phyloP scores from a whole-genome alignment of 2,329 filamentous ascomycete genomes.

The Penicillium brevicompactum region DNA sequence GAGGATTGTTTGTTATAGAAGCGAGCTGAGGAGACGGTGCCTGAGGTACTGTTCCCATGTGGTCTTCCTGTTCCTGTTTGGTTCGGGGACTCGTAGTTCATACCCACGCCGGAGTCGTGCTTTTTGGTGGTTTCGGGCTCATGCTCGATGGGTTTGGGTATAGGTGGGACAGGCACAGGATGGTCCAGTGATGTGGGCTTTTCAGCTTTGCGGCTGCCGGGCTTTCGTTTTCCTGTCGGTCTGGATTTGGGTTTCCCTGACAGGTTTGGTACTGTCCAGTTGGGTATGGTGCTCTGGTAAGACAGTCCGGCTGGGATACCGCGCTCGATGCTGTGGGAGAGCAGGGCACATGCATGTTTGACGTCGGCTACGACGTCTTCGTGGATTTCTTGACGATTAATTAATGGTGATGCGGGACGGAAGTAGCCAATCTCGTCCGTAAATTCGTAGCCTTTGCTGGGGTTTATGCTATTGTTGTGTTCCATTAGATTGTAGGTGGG shows the following conservation, averaged over 20 bases:
- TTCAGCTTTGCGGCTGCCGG: neutral
- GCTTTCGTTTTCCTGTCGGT: neutral
- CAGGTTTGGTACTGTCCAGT: neutral
- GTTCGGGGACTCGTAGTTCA: slow-evolving; percentile 1
- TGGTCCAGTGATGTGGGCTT: slow-evolving; percentile 4
- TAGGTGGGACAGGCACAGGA: slow-evolving; percentile 5
- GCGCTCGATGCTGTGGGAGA: slow-evolving; percentile 33
- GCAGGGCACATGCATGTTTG: slow-evolving; percentile 37
- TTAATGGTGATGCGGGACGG: slow-evolving; percentile 34
- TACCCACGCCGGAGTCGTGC: slow-evolving; percentile 18
- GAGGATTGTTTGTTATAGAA: slow-evolving; percentile 19
- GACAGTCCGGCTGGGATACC: slow-evolving; percentile 21
- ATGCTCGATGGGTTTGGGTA: slow-evolving; percentile 2
- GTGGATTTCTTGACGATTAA: slow-evolving; percentile 37
- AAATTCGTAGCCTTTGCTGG: slow-evolving; percentile 35
- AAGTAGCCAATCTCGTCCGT: slow-evolving; percentile 36
- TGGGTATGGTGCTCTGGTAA: neutral
- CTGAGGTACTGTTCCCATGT: slow-evolving; percentile 2
- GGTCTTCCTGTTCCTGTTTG: neutral
- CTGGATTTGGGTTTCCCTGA: neutral
- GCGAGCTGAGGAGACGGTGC: slow-evolving; percentile 5
- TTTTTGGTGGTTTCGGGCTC: slow-evolving; percentile 4
- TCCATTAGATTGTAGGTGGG: slow-evolving; percentile 2
- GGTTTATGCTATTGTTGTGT: slow-evolving; percentile 18
- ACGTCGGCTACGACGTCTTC: slow-evolving; percentile 38